Base-by-base conservation (phyloP, 2,329 filamentous ascomycete species). In the Atkinsonella hypoxylon region DNA sequence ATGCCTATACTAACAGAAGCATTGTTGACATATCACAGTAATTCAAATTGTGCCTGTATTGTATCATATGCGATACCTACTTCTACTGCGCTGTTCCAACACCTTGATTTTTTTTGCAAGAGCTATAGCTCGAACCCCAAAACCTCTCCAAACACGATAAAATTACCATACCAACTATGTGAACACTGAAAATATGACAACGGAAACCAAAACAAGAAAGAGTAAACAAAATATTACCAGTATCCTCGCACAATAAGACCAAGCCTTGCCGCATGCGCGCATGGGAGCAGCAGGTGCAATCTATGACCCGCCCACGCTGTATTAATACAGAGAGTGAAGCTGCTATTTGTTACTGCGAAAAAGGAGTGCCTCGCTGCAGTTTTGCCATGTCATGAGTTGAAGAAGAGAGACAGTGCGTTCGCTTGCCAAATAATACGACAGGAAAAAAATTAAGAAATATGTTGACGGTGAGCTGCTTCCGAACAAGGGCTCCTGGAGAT, bases 291-390 rank as follows among this genome's bases (percentile, higher is more conserved):
- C 55, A 59, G 62, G 62, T 63, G 52, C 48, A 40, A 52, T 55
- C 51, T 53, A 53, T 36, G 44, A 12, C 47, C 47, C 22, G 40
- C 32, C 47, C 49, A 36, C 51, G 54, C 51, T 53, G 48, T 65
- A 64, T 62, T 62, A 60, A 63, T 63, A 64, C 62, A 66, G 53
- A 59, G 53, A 54, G 54, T 53, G 51, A 48, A 41, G 48, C 47
- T 49, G 48, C 53, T 51, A 55, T 48, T 49, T n/a, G 32, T 39
- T 32, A 42, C 46, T 48, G 46, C 49, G 43, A 41, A 51, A 50
- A 46, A 47, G 51, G 54, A 42, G 53, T 54, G 46, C 38, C 46
- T 48, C 46, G 26, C 22, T 58, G 55, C 52, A 56, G 54, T 36
- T 51, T 48, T 43, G 18, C n/a, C 20, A 40, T 15, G 20, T 13